Percentiles rank a stretch among this genome's conserved stretches.
phyloP scores from a whole-genome alignment of 805 yeast species.

The Nakazawaea laoshanensis region DNA sequence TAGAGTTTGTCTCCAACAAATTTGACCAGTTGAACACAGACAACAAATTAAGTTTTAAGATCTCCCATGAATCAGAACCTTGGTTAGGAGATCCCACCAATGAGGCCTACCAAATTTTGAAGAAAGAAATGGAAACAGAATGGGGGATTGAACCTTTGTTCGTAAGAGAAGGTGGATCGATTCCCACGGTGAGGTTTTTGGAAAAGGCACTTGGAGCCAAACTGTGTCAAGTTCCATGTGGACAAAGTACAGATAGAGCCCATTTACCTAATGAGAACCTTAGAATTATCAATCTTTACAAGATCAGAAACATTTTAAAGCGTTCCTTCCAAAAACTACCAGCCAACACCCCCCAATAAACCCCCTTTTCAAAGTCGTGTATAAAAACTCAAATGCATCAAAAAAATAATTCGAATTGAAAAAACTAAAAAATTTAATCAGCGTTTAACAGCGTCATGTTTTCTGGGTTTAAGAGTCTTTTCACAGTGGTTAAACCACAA shows the following conservation, averaged over 20 bases:
- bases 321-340: constrained; percentile 40
- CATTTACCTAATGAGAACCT: constrained; percentile 85
- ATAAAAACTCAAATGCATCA: not conserved
- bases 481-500: constrained; percentile 2
- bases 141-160: constrained; percentile 82
- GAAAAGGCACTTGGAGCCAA: constrained; percentile 80
- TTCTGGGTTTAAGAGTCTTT: constrained; percentile 4
- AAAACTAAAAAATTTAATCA: not conserved
- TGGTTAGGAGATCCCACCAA: constrained; percentile 89
- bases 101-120: constrained; percentile 60
- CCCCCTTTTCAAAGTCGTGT: not conserved
- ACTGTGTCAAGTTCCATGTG: constrained; percentile 95
- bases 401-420: not conserved
- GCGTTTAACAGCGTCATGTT: not conserved
- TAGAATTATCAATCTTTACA: constrained; percentile 69
- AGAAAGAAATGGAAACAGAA: constrained; percentile 49
- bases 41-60: constrained; percentile 51
- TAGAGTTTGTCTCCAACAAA: constrained; percentile 32
- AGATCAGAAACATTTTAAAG: constrained; percentile 56
- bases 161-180: constrained; percentile 95
- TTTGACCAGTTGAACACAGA: constrained; percentile 47
- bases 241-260: constrained; percentile 91
- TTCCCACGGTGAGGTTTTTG: constrained; percentile 79
- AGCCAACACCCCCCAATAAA: not conserved
- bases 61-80: constrained; percentile 86